Percentiles rank a stretch among this genome's conserved stretches.
Conservation (phyloP, 371 early-diverging fungal species). For the Cokeromyces recurvatus region DNA sequence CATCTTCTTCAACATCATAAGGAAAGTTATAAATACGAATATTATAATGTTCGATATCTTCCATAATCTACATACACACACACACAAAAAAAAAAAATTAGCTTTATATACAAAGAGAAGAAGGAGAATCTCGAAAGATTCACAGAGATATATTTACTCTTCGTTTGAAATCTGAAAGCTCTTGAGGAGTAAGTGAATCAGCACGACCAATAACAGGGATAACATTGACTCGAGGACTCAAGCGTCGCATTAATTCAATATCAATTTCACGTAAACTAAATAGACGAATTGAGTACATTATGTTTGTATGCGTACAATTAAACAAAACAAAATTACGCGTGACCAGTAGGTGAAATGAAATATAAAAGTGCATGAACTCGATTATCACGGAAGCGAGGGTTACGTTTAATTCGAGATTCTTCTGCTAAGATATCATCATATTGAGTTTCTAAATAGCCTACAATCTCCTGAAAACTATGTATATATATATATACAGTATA, state of each 20-base stretch:
- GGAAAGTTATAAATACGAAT: conserved; percentile 90
- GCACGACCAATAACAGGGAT: conserved; percentile 89
- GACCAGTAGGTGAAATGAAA: conserved; percentile 97
- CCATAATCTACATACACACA: conserved; percentile 66
- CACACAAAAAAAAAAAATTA: no score
- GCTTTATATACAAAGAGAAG: no score
- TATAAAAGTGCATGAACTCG: conserved; percentile 97
- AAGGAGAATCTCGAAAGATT: no score
- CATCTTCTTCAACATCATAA: conserved; percentile 73
- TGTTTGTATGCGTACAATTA: not conserved
- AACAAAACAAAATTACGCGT: conserved; percentile 52
- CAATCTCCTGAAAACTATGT: conserved; percentile 80
- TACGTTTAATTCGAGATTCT: conserved; percentile 92
- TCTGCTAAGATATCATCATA: conserved; percentile 95
- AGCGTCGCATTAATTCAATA: conserved; percentile 93
- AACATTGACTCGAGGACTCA: conserved; percentile 91
- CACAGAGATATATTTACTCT: no score
- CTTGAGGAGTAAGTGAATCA: conserved; percentile 72
- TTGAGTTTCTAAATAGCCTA: conserved; percentile 91
- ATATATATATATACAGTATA: no score
- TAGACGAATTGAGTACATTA: not conserved
- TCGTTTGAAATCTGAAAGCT: conserved; percentile 77
- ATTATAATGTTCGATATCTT: conserved; percentile 88
- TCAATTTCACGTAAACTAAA: conserved; percentile 90
- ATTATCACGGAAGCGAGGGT: conserved; percentile 95